Conservation (phyloP, 352 stramenopile genomes). For the Phytopythium montanum region DNA sequence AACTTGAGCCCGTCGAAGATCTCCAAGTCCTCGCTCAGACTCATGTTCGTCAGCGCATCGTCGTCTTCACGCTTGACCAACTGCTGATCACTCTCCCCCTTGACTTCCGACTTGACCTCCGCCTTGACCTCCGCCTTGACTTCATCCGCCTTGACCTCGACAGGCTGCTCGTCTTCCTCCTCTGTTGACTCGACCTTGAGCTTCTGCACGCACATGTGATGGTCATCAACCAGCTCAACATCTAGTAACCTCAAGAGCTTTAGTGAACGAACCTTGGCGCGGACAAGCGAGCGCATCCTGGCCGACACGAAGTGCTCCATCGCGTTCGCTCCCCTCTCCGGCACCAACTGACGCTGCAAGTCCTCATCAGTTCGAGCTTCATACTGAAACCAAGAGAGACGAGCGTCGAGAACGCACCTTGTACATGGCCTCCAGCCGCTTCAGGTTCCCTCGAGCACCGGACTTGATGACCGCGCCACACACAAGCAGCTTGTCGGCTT, state of each 20-base stretch:
- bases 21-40: conserved; percentile 72
- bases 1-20: conserved; percentile 88
- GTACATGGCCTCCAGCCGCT: conserved; percentile 67
- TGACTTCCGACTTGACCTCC: not conserved
- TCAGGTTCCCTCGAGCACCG: conserved; percentile 39
- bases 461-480: conserved; percentile 44
- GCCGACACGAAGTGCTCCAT: conserved; percentile 40
- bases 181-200: not conserved
- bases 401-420: conserved; percentile 31
- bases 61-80: conserved; percentile 14
- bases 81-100: conserved; percentile 8
- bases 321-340: conserved; percentile 13
- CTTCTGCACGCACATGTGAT: not conserved
- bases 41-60: conserved; percentile 66
- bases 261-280: conserved; percentile 29
- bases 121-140: not conserved
- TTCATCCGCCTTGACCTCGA: conserved; percentile 9
- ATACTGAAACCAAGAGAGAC: not conserved
- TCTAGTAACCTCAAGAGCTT: not conserved
- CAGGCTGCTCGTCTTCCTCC: not conserved
- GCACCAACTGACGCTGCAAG: conserved; percentile 22
- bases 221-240: not conserved
- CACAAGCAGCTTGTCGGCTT: conserved; percentile 41
- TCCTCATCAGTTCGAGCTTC: conserved; percentile 3
- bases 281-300: conserved; percentile 43